Conservation (phyloP, 2,329 filamentous ascomycete genomes). For the Aspergillus pseudotamarii region DNA sequence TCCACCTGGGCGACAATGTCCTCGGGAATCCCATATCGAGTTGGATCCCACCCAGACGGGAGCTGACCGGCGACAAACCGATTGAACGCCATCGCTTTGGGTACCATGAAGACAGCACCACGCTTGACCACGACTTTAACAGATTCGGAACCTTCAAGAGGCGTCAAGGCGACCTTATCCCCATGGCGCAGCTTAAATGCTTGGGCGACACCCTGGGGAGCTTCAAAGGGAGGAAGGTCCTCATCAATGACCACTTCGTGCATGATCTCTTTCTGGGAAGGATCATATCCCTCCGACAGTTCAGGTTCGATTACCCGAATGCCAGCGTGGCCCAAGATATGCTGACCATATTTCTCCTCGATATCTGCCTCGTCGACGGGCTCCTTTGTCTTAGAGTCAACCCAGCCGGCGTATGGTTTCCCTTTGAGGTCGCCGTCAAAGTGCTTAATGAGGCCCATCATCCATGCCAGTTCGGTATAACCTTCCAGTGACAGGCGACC, state of each 20-base stretch:
- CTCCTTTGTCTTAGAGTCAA: slow-evolving; percentile 90
- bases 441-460: slow-evolving; percentile 99
- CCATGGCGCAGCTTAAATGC: slow-evolving; percentile 97
- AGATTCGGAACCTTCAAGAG: slow-evolving; percentile 90
- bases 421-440: slow-evolving; percentile 94
- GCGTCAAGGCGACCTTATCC: slow-evolving; percentile 96
- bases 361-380: slow-evolving; percentile 98
- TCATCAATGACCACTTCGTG: slow-evolving; percentile 98
- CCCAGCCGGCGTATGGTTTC: slow-evolving; percentile 97
- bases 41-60: slow-evolving; percentile 95
- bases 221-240: slow-evolving; percentile 94
- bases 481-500: slow-evolving; percentile 97
- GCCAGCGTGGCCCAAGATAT: slow-evolving; percentile 92
- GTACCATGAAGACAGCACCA: slow-evolving; percentile 91
- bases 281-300: slow-evolving; percentile 94
- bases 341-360: slow-evolving; percentile 96
- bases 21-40: slow-evolving; percentile 92
- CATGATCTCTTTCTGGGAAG: slow-evolving; percentile 96
- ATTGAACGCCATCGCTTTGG: slow-evolving; percentile 95
- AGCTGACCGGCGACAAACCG: slow-evolving; percentile 96
- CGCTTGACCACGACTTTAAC: slow-evolving; percentile 94
- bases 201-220: slow-evolving; percentile 93
- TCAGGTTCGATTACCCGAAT: slow-evolving; percentile 98
- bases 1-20: slow-evolving; percentile 98
- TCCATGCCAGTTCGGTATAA: slow-evolving; percentile 99